Percentiles rank a stretch among this genome's conserved stretches.
Evolutionary conservation across 148 eudicot genomes (phyloP).

Genomic region (Polygonum aviculare): DNA sequence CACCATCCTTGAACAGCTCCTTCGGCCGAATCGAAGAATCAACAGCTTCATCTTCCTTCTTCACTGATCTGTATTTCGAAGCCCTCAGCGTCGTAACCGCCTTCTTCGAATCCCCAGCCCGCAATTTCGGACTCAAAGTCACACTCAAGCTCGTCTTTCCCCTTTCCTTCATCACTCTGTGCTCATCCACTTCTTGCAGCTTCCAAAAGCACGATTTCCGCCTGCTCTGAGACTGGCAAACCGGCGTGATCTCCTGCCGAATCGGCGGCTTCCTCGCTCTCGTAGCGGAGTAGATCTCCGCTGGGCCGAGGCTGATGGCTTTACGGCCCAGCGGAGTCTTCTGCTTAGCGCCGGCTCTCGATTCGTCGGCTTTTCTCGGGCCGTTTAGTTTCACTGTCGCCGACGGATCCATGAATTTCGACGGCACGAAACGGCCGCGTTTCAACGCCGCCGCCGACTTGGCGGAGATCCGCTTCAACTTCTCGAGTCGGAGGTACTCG

Average conservation of each 20-base stretch:
- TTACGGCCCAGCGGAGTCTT: constrained; percentile 20
- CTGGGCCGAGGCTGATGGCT: constrained; percentile 57
- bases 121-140: constrained; percentile 57
- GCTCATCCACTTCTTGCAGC: constrained; percentile 60
- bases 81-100: constrained; percentile 50
- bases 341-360: constrained; percentile 20
- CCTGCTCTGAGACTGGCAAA: constrained; percentile 31
- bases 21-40: constrained; percentile 63
- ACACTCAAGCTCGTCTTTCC: constrained; percentile 25
- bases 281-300: constrained; percentile 33
- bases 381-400: constrained; percentile 19
- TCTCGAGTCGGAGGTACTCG: constrained; percentile 45
- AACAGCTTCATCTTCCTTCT: constrained; percentile 54
- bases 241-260: constrained; percentile 47
- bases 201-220: constrained; percentile 84
- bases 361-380: constrained; percentile 31
- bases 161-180: constrained; percentile 38
- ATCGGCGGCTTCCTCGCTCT: constrained; percentile 31
- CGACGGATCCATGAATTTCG: constrained; percentile 56
- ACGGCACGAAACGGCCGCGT: constrained; percentile 36
- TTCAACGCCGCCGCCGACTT: constrained; percentile 28
- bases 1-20: constrained; percentile 66
- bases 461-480: constrained; percentile 32
- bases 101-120: constrained; percentile 21
- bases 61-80: constrained; percentile 37